phyloP scores from a whole-genome alignment of 345 rosid species.

The Isatis tinctoria region DNA sequence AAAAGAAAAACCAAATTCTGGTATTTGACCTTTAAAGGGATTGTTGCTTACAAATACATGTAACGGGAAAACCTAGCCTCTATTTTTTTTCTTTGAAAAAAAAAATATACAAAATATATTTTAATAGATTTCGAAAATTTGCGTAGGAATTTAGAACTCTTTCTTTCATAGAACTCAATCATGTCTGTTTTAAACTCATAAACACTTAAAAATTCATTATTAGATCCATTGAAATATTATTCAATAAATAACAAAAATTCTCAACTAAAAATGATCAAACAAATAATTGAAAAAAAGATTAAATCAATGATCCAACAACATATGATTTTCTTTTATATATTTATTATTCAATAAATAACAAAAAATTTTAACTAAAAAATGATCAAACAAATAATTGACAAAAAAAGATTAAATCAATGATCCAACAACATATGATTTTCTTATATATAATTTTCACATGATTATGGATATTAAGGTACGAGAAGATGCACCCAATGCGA shows the following conservation, averaged over 20 bases:
- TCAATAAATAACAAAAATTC: neutral
- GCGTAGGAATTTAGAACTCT: neutral
- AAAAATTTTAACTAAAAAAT: neutral
- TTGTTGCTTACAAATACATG: neutral
- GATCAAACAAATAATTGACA: neutral
- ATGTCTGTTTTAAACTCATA: neutral
- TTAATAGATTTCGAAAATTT: neutral
- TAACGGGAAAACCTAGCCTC: neutral
- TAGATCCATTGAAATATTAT: neutral
- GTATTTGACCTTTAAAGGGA: neutral
- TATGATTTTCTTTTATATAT: neutral
- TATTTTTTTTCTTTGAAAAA: no score
- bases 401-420: neutral
- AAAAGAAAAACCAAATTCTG: neutral
- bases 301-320: neutral
- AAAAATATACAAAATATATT: no score
- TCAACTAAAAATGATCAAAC: neutral
- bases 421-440: neutral
- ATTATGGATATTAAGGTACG: slow-evolving; percentile 18
- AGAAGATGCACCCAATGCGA: slow-evolving; percentile 38
- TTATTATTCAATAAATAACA: neutral
- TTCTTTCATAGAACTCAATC: neutral
- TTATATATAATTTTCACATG: neutral
- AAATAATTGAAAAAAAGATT: neutral
- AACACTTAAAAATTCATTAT: neutral